Percentiles rank a stretch among this genome's conserved stretches.
These are phyloP conservation scores for Digitaria exilis DNA, from an alignment of 202 grass and related monocot genomes.

Conservation along the genomic window DNA sequence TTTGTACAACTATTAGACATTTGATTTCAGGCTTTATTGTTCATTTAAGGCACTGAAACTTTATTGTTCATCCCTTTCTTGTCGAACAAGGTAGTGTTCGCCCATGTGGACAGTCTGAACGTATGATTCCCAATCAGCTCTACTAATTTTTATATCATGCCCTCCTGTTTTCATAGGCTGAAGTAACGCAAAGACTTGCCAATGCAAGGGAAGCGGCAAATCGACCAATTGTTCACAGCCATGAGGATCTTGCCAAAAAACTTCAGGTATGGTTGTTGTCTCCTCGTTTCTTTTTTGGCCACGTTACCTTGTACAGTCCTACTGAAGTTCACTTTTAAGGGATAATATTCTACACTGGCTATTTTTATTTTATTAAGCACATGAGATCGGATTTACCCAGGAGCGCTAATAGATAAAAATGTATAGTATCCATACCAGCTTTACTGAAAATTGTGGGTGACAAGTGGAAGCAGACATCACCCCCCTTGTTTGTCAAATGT, in stretches of 20 bases:
- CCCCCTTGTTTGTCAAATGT: background rate
- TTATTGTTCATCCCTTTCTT: constrained; percentile 3
- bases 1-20: background rate
- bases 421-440: background rate
- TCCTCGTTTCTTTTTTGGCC: constrained; percentile 5
- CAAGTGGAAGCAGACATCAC: background rate
- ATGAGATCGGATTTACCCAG: background rate
- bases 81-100: no score
- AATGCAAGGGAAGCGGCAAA: constrained; percentile 75
- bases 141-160: background rate
- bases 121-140: background rate
- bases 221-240: constrained; percentile 80
- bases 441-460: background rate
- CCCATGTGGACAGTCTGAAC: background rate
- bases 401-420: background rate
- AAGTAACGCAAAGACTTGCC: constrained; percentile 85
- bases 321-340: background rate
- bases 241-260: constrained; percentile 93
- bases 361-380: background rate
- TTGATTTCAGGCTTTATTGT: constrained; percentile 1
- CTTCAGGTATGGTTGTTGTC: constrained; percentile 63
- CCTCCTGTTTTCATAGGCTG: constrained; percentile 55
- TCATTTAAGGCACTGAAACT: no score
- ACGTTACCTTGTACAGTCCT: constrained; percentile 1
- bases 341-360: background rate